These are phyloP conservation scores for Nephelium lappaceum DNA, from an alignment of 345 rosid species.

Conservation along the genomic window DNA sequence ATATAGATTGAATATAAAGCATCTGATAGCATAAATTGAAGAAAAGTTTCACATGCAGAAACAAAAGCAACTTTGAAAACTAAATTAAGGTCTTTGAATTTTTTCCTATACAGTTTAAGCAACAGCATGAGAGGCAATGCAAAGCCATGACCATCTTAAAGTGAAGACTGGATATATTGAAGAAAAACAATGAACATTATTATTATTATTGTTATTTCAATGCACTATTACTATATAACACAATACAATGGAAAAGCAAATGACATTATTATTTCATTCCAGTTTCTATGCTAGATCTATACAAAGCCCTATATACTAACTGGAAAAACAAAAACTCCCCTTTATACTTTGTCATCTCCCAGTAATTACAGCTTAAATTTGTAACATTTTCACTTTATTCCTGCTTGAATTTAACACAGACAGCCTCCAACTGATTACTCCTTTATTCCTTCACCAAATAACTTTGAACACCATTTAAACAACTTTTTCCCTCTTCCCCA, in stretches of 20 bases:
- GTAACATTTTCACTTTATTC: not conserved
- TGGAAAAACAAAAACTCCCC: not conserved
- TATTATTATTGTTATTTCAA: not conserved
- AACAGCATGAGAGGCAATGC: too few species aligned
- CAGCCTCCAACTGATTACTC: constrained; percentile 1
- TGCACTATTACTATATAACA: not conserved
- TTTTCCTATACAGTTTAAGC: too few species aligned
- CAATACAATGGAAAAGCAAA: not conserved
- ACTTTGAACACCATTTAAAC: constrained; percentile 11
- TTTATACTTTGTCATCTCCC: too few species aligned
- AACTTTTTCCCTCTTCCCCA: too few species aligned
- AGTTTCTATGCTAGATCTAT: not conserved
- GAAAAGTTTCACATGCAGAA: too few species aligned
- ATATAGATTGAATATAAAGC: too few species aligned
- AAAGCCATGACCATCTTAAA: too few species aligned
- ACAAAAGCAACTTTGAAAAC: too few species aligned
- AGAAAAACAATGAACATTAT: too few species aligned
- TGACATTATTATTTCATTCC: not conserved
- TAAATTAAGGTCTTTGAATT: too few species aligned
- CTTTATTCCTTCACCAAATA: constrained; percentile 30
- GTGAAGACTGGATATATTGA: too few species aligned
- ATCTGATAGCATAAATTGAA: too few species aligned
- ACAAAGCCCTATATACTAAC: not conserved
- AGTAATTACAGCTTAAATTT: not conserved
- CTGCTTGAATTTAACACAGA: not conserved